Evolutionary conservation across 139 green algal genomes (phyloP).

Genomic region (Chara braunii): DNA sequence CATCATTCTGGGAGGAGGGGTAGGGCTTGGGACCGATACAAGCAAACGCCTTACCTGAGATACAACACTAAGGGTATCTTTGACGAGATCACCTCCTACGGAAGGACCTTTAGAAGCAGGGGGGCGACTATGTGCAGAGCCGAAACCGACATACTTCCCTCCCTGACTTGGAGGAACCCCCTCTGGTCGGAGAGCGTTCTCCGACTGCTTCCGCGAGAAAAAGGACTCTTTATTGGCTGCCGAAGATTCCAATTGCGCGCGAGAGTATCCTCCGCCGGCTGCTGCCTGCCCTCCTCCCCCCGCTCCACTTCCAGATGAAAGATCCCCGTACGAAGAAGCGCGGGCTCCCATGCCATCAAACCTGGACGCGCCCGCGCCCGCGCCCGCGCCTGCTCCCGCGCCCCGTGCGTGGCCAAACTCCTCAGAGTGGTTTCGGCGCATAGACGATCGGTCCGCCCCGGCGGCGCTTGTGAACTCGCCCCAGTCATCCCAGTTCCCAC

Average conservation of each 20-base stretch:
- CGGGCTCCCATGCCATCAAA: background rate
- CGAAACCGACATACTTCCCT: constrained; percentile 97
- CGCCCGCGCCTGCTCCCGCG: too few relatives aligned
- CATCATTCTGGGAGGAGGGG: too few relatives aligned
- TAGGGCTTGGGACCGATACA: too few relatives aligned
- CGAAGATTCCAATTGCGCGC: constrained; percentile 56
- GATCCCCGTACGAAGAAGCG: too few relatives aligned
- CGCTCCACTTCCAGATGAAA: too few relatives aligned
- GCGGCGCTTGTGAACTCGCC: too few relatives aligned
- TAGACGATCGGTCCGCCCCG: too few relatives aligned
- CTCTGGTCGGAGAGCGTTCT: constrained; percentile 77
- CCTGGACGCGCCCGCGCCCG: background rate
- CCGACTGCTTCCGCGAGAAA: constrained; percentile 72
- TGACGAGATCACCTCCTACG: constrained; percentile 10
- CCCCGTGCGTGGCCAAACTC: too few relatives aligned
- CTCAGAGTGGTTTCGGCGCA: background rate
- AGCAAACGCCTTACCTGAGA: too few relatives aligned
- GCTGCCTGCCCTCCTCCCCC: too few relatives aligned
- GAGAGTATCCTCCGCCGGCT: constrained; percentile 55
- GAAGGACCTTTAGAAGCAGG: background rate
- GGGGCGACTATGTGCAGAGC: constrained; percentile 46
- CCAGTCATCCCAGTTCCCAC: constrained; percentile 70
- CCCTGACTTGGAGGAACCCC: constrained; percentile 79
- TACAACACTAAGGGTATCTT: constrained; percentile 21
- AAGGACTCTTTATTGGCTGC: constrained; percentile 76